phyloP scores from a whole-genome alignment of 1,284 basidiomycete genomes.

The Leucoagaricus sp. region DNA sequence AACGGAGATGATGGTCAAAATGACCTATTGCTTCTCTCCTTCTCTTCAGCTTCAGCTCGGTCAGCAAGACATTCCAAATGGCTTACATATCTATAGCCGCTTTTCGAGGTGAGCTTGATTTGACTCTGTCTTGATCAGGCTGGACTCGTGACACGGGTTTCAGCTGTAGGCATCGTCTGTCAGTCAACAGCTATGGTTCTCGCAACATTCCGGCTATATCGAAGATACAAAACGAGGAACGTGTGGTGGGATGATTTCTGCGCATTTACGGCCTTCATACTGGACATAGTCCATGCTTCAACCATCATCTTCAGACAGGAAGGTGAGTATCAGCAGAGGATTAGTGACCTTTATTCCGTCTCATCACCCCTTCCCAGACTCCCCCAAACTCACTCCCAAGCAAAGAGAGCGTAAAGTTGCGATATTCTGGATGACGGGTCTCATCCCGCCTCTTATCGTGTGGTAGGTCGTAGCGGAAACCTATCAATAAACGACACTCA shows the following conservation, averaged over 20 bases:
- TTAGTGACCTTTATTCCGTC: background rate
- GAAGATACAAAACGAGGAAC: slow-evolving; percentile 1
- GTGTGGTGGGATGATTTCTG: slow-evolving; percentile 13
- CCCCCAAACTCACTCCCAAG: background rate
- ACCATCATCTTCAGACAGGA: background rate
- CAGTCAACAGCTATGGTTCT: background rate
- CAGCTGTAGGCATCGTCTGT: background rate
- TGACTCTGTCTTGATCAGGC: no score
- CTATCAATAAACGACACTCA: background rate
- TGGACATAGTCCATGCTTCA: background rate
- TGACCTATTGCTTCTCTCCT: background rate
- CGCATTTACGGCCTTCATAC: background rate
- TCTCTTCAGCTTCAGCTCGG: background rate
- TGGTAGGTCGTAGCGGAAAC: no score
- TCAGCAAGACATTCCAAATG: background rate
- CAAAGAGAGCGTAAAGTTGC: background rate
- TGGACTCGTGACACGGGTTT: background rate
- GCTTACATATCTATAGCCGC: no score
- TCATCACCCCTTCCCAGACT: background rate
- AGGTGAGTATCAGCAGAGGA: no score
- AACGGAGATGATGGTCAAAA: background rate
- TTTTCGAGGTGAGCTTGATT: no score
- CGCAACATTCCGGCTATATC: slow-evolving; percentile 1
- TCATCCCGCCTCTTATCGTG: slow-evolving; percentile 3
- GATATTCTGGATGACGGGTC: slow-evolving; percentile 5